These are phyloP conservation scores for Rubroboletus pulcherrimus DNA, from an alignment of 768 basidiomycete species.

Conservation along the genomic window DNA sequence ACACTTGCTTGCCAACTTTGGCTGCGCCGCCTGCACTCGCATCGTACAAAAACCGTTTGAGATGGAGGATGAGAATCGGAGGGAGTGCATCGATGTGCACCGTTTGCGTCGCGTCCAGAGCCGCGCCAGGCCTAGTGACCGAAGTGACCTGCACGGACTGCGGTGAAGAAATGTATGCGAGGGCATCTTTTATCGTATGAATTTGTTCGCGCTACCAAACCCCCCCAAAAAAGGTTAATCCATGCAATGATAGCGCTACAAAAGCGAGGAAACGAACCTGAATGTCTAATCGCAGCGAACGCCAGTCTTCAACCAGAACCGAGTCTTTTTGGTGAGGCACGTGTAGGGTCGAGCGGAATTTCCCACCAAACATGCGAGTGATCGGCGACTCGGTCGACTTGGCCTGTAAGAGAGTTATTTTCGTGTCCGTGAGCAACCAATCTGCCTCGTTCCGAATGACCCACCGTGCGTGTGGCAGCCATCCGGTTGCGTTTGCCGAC, in stretches of 20 bases:
- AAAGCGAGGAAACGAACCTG: constrained; percentile 45
- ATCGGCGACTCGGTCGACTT: constrained; percentile 84
- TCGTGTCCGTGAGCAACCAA: neutral
- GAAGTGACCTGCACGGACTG: constrained; percentile 74
- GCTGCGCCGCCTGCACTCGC: constrained; percentile 68
- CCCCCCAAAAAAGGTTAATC: neutral
- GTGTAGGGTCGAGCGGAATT: constrained; percentile 79
- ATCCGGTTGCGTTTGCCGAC: constrained; percentile 86
- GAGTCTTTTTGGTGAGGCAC: constrained; percentile 83
- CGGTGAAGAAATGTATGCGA: constrained; percentile 71
- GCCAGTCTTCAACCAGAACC: constrained; percentile 88
- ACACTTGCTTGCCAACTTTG: constrained; percentile 81
- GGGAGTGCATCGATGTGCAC: constrained; percentile 81
- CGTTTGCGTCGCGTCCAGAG: constrained; percentile 69
- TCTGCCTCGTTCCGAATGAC: constrained; percentile 28
- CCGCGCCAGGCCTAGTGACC: constrained; percentile 50
- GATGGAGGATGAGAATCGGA: constrained; percentile 78
- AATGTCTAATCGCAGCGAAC: constrained; percentile 84
- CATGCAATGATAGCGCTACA: neutral
- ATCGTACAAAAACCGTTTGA: constrained; percentile 92
- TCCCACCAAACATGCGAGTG: constrained; percentile 90
- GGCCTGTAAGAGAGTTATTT: constrained; percentile 41
- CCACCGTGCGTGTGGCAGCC: constrained; percentile 74
- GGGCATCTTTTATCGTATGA: constrained; percentile 76
- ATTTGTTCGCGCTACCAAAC: constrained; percentile 63